Base-by-base conservation (phyloP, 208 protist species). In the Leishmania braziliensis region DNA sequence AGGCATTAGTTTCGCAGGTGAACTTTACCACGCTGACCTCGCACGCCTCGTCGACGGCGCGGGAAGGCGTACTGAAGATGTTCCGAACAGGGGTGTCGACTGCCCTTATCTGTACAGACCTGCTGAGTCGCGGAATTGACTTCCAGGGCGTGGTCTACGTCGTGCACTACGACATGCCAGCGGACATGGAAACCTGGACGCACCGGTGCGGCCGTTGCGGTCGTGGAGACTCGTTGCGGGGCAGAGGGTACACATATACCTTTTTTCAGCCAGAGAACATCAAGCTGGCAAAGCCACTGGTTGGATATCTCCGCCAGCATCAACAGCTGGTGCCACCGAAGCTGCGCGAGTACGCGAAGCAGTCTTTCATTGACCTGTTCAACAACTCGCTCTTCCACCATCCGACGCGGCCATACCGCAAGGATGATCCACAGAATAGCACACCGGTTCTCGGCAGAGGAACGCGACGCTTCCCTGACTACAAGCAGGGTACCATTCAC, bases 71-170 rank as follows among this genome's bases (percentile, higher is more conserved):
- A 23, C 89, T 99, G 75, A 90, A 97, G 72, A 94, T 98, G 78
- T 99, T 99, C 82, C 60, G 93, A 39, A 90, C 79, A 3, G 98
- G 98, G 60, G 87, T 98, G 43, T 97, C 90, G 18, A 96, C 84
- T 66, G 89, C 99, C 36, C 94, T 99, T 1, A 81, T 99, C 6
- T 99, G 92, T 84, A 99, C 99, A 26, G 99, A 99, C 90, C 95
- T 99, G 33, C 97, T 99, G 33, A 99, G 99, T 4, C 95, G 99
- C 62, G 98, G 97, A 36, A 91, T 98, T 54, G 99, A 99, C 88
- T 99, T 99, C 80, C 88, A 95, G 14, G 85, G 98, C 16, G 90
- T 99, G 8, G 87, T 99, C 54, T 99, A 99, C 95, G 99, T 99
- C 5, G 89, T 99, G 60, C 95, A 99, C 84, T 95, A 99, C 65